These are phyloP conservation scores for Simplicillium aogashimaense DNA, from an alignment of 2,329 filamentous ascomycete species.

Conservation along the genomic window DNA sequence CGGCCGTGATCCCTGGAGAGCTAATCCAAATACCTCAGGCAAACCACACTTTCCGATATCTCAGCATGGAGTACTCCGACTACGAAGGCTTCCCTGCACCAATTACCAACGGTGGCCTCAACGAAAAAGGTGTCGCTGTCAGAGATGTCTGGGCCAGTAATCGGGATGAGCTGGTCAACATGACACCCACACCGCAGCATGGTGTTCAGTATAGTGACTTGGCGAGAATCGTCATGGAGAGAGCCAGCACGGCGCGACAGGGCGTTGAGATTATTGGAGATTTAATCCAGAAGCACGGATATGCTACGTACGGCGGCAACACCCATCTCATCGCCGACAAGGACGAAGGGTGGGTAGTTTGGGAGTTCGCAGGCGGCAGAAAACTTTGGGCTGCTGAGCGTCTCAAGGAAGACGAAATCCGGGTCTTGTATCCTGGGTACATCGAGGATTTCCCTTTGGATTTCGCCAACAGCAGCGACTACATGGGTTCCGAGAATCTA, in stretches of 20 bases:
- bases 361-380: slow-evolving; percentile 16
- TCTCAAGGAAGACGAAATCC: slow-evolving; percentile 12
- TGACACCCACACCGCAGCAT: slow-evolving; percentile 28
- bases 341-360: slow-evolving; percentile 18
- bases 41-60: slow-evolving; percentile 14
- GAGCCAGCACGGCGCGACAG: slow-evolving; percentile 26
- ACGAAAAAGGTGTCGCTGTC: slow-evolving; percentile 28
- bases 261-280: slow-evolving; percentile 30
- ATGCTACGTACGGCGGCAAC: slow-evolving; percentile 31
- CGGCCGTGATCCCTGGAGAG: slow-evolving; percentile 22
- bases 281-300: slow-evolving; percentile 26
- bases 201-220: slow-evolving; percentile 31
- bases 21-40: slow-evolving; percentile 15
- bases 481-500: slow-evolving; percentile 16
- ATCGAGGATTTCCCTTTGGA: slow-evolving; percentile 16
- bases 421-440: slow-evolving; percentile 17
- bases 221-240: slow-evolving; percentile 26
- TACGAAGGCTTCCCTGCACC: slow-evolving; percentile 31
- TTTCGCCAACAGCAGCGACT: slow-evolving; percentile 11
- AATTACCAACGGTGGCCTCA: slow-evolving; percentile 31
- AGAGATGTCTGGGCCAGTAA: slow-evolving; percentile 30
- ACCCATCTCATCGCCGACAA: slow-evolving; percentile 28
- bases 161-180: slow-evolving; percentile 24
- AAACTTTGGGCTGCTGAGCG: slow-evolving; percentile 17
- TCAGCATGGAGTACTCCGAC: slow-evolving; percentile 22